Evolutionary conservation across 2,329 filamentous ascomycete genomes (phyloP), one percentile per base, ranked within the genome.

Genomic region (Dactylellina haptotyla): DNA sequence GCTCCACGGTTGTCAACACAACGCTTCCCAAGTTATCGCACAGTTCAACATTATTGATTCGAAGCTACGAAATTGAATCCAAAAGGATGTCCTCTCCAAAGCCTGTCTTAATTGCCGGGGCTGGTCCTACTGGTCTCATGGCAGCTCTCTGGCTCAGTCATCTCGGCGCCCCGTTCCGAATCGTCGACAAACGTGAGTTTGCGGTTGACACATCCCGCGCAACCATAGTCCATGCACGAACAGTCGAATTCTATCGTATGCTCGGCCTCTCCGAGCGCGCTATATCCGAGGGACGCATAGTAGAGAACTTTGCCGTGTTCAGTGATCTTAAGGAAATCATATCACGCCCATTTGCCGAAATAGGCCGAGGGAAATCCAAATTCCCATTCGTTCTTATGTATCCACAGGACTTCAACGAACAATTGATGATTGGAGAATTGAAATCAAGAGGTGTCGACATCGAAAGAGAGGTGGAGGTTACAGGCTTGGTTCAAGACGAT

Each of bases 181-280:
- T 83, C 70, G 76, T 84, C 59, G 81, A 83, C 69, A 79, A 80
- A 51, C 72, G 65, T 3, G 63, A 76, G 2, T 64, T 61, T 10
- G 80, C 79, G 10, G 81, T 80, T 10, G 78, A 81, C 54, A 80
- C 82, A 65, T 82, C 81, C 72, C 82, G 79, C 73, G 84, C 79
- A 6, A 77, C 86, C 0, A 80, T 82, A 8, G 77, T 86, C 3
- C 85, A 86, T 64, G 80, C 84, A 10, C 82, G 85, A 6, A 84
- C 82, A 0, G 76, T 85, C 6, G 85, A 87, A 75, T 79, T 86
- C 23, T 81, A 86, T 54, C 81, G 81, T 50, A 84, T 84, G 39
- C 81, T 86, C 46, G 79, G 79, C 3, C 75, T 83, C 30, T 77
- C 80, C 5, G 78, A 82, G 9, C 77, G 78, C 2, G 75, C 84